Conservation (phyloP, 345 rosid species). For the Arabis hirsuta region DNA sequence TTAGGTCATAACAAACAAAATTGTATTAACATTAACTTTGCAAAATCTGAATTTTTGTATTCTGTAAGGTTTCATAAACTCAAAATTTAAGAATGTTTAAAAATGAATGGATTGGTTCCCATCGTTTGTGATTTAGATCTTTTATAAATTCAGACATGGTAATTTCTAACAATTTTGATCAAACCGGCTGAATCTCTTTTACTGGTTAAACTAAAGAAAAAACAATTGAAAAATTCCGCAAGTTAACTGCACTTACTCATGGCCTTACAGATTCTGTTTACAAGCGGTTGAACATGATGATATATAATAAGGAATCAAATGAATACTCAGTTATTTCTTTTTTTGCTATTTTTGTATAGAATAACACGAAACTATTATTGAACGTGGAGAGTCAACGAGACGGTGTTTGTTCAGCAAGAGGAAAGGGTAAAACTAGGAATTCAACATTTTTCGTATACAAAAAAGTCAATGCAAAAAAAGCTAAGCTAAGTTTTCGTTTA, state of each 20-base stretch:
- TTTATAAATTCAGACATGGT: not conserved
- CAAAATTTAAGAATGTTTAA: too few species aligned
- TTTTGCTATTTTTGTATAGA: slow-evolving; percentile 4
- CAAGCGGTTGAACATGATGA: slow-evolving; percentile 25
- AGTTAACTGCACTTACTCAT: slow-evolving; percentile 13
- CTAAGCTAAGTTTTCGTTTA: slow-evolving; percentile 34
- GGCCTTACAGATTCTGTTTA: slow-evolving; percentile 15
- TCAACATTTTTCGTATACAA: slow-evolving; percentile 1
- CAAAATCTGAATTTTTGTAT: too few species aligned
- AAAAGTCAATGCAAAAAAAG: slow-evolving; percentile 42
- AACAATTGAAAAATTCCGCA: not conserved
- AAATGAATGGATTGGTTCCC: too few species aligned
- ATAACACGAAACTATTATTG: slow-evolving; percentile 39
- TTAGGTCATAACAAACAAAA: too few species aligned
- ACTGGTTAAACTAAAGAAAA: too few species aligned
- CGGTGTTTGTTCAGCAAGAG: slow-evolving; percentile 36
- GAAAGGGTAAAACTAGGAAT: slow-evolving; percentile 43
- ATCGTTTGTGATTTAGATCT: not conserved
- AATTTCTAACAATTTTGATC: not conserved
- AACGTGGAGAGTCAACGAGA: slow-evolving; percentile 41
- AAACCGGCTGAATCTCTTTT: too few species aligned
- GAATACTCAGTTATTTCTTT: slow-evolving; percentile 5
- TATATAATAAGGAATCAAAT: slow-evolving; percentile 3
- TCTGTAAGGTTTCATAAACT: too few species aligned
- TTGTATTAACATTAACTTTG: too few species aligned